These are phyloP conservation scores for Leonotis leonurus DNA, from an alignment of 257 asterid species.

Conservation along the genomic window DNA sequence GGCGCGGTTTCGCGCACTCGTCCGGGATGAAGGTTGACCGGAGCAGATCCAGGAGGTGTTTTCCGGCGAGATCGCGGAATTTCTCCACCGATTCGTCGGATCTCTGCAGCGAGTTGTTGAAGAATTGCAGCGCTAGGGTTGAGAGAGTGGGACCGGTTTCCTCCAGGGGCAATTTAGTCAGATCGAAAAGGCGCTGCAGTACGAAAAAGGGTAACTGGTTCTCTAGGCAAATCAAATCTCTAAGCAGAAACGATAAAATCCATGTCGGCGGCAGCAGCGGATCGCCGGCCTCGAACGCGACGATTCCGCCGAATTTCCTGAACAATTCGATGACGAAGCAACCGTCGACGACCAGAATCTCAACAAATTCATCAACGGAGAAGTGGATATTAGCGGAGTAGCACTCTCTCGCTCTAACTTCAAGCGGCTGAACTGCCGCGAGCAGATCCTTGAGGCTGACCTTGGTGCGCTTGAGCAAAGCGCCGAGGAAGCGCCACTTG, in stretches of 20 bases:
- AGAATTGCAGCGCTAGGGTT: conserved; percentile 39
- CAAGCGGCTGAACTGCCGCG: conserved; percentile 49
- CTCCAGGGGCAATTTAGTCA: conserved; percentile 35
- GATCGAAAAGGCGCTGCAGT: conserved; percentile 50
- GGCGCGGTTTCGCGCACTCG: conserved; percentile 26
- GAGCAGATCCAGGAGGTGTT: conserved; percentile 73
- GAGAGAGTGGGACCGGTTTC: conserved; percentile 39
- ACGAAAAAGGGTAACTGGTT: conserved; percentile 81
- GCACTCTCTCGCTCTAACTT: conserved; percentile 54
- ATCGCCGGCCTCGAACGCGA: conserved; percentile 52
- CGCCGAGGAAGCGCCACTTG: conserved; percentile 75
- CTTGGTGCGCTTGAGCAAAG: conserved; percentile 36
- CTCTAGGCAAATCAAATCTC: conserved; percentile 72
- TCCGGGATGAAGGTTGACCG: conserved; percentile 58
- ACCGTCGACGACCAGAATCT: conserved; percentile 81
- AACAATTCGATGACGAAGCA: conserved; percentile 75
- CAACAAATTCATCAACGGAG: conserved; percentile 49
- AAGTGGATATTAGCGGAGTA: conserved; percentile 40
- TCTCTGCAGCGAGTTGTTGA: conserved; percentile 42
- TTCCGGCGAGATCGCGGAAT: conserved; percentile 29
- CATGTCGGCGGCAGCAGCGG: conserved; percentile 66
- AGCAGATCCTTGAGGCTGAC: conserved; percentile 36
- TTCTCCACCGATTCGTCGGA: conserved; percentile 31
- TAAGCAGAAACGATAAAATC: conserved; percentile 51
- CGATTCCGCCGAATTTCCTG: conserved; percentile 49